A percentile compares a stretch with the other conserved stretches of the same genome.
phyloP scores from a whole-genome alignment of 1,284 basidiomycete species.

The Cutaneotrichosporon sp. region DNA sequence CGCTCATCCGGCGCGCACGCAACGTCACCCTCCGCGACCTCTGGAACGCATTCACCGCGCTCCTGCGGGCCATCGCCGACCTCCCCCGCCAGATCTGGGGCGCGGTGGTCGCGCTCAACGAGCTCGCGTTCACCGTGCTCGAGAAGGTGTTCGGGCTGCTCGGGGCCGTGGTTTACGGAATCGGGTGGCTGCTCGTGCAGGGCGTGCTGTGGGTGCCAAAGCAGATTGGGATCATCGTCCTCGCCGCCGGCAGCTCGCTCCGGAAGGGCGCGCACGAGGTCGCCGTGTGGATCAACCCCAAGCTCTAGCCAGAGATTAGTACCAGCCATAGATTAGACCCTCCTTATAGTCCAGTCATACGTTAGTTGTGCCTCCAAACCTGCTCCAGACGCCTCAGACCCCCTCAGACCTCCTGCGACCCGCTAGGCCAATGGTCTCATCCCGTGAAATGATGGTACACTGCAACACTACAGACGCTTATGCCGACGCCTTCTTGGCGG shows the following conservation, averaged over 20 bases:
- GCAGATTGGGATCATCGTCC: neutral
- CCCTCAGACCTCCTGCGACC: too few relatives aligned
- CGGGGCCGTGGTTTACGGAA: neutral
- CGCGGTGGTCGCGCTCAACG: neutral
- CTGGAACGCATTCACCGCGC: neutral
- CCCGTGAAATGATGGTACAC: constrained; percentile 25
- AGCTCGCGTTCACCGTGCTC: neutral
- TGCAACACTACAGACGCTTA: constrained; percentile 22
- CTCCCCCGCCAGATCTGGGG: neutral
- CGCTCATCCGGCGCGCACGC: neutral
- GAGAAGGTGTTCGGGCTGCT: neutral
- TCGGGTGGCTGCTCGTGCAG: neutral
- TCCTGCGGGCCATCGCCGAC: neutral
- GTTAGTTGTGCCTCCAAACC: neutral
- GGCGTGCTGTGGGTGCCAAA: neutral
- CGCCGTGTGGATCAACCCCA: constrained; percentile 12
- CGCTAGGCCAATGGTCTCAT: constrained; percentile 28
- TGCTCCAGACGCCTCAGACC: too few relatives aligned
- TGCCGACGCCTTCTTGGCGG: constrained; percentile 33
- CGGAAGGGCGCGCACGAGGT: constrained; percentile 9
- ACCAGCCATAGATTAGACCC: too few relatives aligned
- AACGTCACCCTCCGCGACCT: constrained; percentile 6
- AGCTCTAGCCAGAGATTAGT: constrained; percentile 12
- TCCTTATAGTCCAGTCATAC: too few relatives aligned
- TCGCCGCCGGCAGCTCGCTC: neutral